Percentiles rank a stretch among this genome's conserved stretches.
These are phyloP conservation scores for Didymella segeticola DNA, from an alignment of 2,329 filamentous ascomycete species.

Conservation along the genomic window DNA sequence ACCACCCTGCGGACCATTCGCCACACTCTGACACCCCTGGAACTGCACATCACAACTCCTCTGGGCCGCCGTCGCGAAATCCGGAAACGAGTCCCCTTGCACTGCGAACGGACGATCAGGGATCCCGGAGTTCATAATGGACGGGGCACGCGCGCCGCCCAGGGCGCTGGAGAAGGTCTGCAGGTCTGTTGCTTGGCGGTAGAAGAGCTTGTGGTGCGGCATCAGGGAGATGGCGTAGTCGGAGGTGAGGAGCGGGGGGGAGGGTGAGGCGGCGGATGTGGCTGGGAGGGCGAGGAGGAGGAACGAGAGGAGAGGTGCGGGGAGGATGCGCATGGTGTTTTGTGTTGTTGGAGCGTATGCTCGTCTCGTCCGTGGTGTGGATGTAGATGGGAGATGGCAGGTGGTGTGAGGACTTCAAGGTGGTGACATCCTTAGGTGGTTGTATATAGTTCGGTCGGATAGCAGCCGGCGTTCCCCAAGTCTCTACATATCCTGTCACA, in stretches of 20 bases:
- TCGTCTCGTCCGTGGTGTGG: neutral
- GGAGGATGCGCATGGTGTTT: constrained; percentile 27
- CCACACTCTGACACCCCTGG: constrained; percentile 59
- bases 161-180: constrained; percentile 55
- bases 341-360: neutral
- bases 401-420: too few relatives aligned
- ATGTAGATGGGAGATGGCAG: neutral
- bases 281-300: constrained; percentile 27
- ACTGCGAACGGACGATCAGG: constrained; percentile 52
- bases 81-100: constrained; percentile 57
- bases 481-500: constrained; percentile 1
- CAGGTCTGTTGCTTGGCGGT: constrained; percentile 40
- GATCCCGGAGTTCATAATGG: constrained; percentile 58
- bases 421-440: constrained; percentile 24
- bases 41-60: constrained; percentile 69
- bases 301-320: constrained; percentile 29
- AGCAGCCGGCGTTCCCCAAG: neutral
- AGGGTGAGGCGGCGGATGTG: constrained; percentile 28
- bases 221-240: constrained; percentile 35
- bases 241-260: constrained; percentile 29
- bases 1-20: constrained; percentile 39
- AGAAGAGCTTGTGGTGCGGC: constrained; percentile 43
- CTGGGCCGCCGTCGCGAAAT: constrained; percentile 62
- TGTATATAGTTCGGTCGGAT: constrained; percentile 15
- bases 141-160: constrained; percentile 60